Conservation (phyloP, 371 early-diverging fungal species). For the Mucor sp. region DNA sequence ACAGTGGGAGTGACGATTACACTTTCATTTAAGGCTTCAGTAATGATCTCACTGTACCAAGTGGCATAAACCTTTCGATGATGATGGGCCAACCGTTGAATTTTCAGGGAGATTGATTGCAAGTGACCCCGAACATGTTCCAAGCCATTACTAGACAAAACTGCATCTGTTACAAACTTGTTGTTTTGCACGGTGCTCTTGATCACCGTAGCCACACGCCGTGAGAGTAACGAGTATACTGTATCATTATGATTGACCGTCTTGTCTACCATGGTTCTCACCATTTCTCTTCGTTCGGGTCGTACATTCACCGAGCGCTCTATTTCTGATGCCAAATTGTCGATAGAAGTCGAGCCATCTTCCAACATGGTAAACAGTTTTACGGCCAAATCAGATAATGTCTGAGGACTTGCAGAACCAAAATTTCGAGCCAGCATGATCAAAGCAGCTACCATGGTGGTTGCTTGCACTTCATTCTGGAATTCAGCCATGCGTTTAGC, state of each 20-base stretch:
- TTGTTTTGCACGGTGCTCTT: slow-evolving; percentile 58
- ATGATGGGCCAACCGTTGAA: slow-evolving; percentile 58
- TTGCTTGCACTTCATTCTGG: slow-evolving; percentile 70
- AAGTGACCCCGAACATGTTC: slow-evolving; percentile 60
- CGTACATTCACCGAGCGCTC: slow-evolving; percentile 25
- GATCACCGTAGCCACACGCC: slow-evolving; percentile 59
- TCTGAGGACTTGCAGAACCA: slow-evolving; percentile 27
- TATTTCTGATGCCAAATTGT: slow-evolving; percentile 49
- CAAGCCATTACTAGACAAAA: slow-evolving; percentile 62
- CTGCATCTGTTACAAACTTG: slow-evolving; percentile 43
- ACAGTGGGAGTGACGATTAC: background rate
- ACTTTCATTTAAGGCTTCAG: slow-evolving; percentile 11
- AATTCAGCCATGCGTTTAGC: slow-evolving; percentile 56
- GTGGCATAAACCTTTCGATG: slow-evolving; percentile 69
- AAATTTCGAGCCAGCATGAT: slow-evolving; percentile 72
- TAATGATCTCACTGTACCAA: slow-evolving; percentile 66
- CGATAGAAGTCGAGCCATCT: slow-evolving; percentile 53
- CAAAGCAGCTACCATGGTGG: slow-evolving; percentile 69
- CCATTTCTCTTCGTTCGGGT: slow-evolving; percentile 47
- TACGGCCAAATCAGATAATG: slow-evolving; percentile 41
- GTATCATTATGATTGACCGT: slow-evolving; percentile 71
- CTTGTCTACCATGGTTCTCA: slow-evolving; percentile 72
- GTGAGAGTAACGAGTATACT: slow-evolving; percentile 64
- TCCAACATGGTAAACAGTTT: slow-evolving; percentile 57
- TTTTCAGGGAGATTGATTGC: slow-evolving; percentile 46